Base-by-base conservation (phyloP, 805 yeast genomes). In the Pichia nanzhaoensis region DNA sequence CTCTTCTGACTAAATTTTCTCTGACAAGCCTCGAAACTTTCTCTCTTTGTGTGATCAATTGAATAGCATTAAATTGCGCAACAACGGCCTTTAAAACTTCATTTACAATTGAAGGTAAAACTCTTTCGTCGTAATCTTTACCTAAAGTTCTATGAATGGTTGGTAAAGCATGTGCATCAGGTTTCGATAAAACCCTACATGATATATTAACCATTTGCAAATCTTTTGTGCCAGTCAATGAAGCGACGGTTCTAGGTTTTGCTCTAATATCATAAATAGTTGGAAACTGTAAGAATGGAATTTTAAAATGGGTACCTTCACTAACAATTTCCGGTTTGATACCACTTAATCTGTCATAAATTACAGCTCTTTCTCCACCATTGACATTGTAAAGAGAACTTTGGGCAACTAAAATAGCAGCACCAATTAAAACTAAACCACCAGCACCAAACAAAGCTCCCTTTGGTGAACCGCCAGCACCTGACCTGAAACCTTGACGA, bases 141-240 rank as follows among this genome's bases (percentile, higher is more conserved):
- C 99, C 99, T 55, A 93, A 72, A 2, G 99, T 93, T 61, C 98
- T 81, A 70, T 78, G 93, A 53, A 93, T 86, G 12, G 73, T 74
- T 21, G 98, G 96, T 54, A 93, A 73, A 42, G 88, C 79, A 42
- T 67, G 65, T 24, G 88, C 75, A 46, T 84, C 83, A 0, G 99
- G 99, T 64, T 90, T 82, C 45, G 95, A 84, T 56, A 93, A 76
- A 21, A 93, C 99, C 71, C 99, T 83, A 67, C 99, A 93, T n/a
- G 98, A 91, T 61, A 93, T 91, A 66, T 89, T 93, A 41, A 93
- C 99, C 99, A 93, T 93, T 71, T 93, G 99, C 62, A 93, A 75
- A 68, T 93, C 99, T 70, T 93, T 93, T 19, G 99, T 93, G 54
- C 99, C 99, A 1, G 99, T 93, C 58, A 95, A 75, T 21, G 96